Percentiles rank a stretch among this genome's conserved stretches.
Conservation (phyloP, 2,329 filamentous ascomycete genomes). For the Botrytis aclada region DNA sequence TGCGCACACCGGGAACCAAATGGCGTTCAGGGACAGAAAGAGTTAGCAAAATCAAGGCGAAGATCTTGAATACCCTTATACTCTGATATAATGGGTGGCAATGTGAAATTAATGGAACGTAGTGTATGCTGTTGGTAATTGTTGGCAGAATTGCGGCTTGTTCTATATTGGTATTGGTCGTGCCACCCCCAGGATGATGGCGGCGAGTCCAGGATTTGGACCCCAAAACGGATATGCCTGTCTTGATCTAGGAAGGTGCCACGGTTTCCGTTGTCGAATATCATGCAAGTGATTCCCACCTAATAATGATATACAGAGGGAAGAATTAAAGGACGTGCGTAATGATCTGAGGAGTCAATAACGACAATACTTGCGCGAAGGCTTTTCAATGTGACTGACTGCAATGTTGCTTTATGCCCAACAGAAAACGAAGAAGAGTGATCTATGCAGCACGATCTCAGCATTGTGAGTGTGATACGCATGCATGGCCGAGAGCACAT, state of each 20-base stretch:
- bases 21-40: slow-evolving; percentile 20
- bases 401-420: background rate
- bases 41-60: slow-evolving; percentile 19
- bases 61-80: background rate
- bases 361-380: background rate
- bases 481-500: slow-evolving; percentile 9
- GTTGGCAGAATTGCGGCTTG: background rate
- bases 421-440: background rate
- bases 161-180: slow-evolving; percentile 12
- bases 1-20: slow-evolving; percentile 18
- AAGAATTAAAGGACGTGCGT: slow-evolving; percentile 3
- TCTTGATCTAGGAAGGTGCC: slow-evolving; percentile 10
- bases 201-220: slow-evolving; percentile 2
- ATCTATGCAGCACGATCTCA: background rate
- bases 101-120: background rate
- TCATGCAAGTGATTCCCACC: slow-evolving; percentile 13
- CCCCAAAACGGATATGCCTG: background rate
- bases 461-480: slow-evolving; percentile 8
- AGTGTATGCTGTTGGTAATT: background rate
- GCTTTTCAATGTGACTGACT: background rate
- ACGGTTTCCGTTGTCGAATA: slow-evolving; percentile 15
- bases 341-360: background rate
- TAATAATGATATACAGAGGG: slow-evolving; percentile 14
- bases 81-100: slow-evolving; percentile 3
- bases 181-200: slow-evolving; percentile 7